Percentiles rank a stretch among this genome's conserved stretches.
Conservation (phyloP, 2,329 filamentous ascomycete species). For the Talaromyces sp. region DNA sequence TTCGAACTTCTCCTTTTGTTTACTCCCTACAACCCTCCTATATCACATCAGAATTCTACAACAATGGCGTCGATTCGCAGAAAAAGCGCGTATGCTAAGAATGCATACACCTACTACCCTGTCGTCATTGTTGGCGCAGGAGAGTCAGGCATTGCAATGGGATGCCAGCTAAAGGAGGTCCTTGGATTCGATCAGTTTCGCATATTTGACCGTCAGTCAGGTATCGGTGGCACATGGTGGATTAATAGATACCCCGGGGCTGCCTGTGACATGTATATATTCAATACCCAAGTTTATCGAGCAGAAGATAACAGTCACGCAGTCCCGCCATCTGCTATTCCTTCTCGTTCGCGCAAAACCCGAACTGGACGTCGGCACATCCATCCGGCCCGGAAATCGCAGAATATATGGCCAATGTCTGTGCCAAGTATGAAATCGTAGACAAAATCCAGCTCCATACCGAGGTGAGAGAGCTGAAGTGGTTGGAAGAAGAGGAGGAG, state of each 20-base stretch:
- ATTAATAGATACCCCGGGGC: constrained; percentile 57
- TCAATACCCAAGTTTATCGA: not conserved
- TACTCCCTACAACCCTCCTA: not conserved
- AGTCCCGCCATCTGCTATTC: constrained; percentile 53
- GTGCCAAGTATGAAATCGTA: constrained; percentile 46
- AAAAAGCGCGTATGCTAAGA: constrained; percentile 31
- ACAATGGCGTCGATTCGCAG: constrained; percentile 31
- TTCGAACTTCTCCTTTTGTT: not conserved
- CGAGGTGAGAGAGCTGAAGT: constrained; percentile 48
- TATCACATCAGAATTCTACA: not conserved
- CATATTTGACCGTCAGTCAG: constrained; percentile 55
- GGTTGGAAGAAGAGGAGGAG: constrained; percentile 49
- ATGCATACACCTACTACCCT: constrained; percentile 43
- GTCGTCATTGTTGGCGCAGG: constrained; percentile 57
- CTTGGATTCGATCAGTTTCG: constrained; percentile 55
- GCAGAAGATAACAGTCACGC: constrained; percentile 5
- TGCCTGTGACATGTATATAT: constrained; percentile 50
- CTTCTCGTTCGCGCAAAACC: constrained; percentile 52
- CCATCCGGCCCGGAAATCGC: constrained; percentile 48
- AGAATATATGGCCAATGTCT: constrained; percentile 50
- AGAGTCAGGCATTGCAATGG: constrained; percentile 58
- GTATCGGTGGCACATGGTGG: constrained; percentile 61
- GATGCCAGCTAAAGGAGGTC: constrained; percentile 52
- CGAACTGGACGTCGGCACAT: constrained; percentile 46
- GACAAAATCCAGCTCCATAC: constrained; percentile 57